Evolutionary conservation across 2,329 filamentous ascomycete genomes (phyloP), one percentile per base, ranked within the genome.

Genomic region (Fusarium sp.): DNA sequence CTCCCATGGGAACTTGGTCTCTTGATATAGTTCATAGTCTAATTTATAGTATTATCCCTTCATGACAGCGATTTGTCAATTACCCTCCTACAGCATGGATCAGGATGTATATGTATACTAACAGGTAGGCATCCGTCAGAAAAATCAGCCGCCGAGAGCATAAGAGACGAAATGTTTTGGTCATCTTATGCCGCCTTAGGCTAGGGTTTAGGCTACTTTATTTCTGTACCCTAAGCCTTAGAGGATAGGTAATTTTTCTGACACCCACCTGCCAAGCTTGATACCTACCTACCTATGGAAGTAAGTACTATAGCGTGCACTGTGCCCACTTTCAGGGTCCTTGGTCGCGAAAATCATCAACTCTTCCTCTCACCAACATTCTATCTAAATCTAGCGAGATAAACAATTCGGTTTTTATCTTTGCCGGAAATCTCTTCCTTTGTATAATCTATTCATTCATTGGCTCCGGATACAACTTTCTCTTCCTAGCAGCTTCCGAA

Each of bases 271-370:
- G 11, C 11, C 26, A 12, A 12, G 12, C 26, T 28, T 28, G 11
- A 28, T 28, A 28, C 26, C 26, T 25, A 28, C 26, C 26, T 28
- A 28, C 28, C 28, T 30, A 30, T 30, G 26, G 26, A 28, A 28
- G 26, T 11, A 28, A 30, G 12, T 30, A 13, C 28, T 30, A 30
- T 30, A 34, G 37, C 59, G 46, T 68, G 64, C 67, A 73, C 70
- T 71, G 70, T 73, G 61, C 56, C 37, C 41, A 41, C 56, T 57
- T 60, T 52, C 70, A 73, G 70, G 67, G 70, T 73, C 70, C 58
- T 65, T 37, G 41, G 30, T 43, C 5, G 41, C 21, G 42, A 64
- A 70, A 63, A 51, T 39, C 44, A 67, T 39, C 37, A 61, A 42
- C 39, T 45, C 31, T 45, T 51, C 26, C 39, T 62, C 31, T 49